A percentile compares a stretch with the other conserved stretches of the same genome.
Evolutionary conservation across 768 basidiomycete genomes (phyloP).

Genomic region (Lactarius sp.): DNA sequence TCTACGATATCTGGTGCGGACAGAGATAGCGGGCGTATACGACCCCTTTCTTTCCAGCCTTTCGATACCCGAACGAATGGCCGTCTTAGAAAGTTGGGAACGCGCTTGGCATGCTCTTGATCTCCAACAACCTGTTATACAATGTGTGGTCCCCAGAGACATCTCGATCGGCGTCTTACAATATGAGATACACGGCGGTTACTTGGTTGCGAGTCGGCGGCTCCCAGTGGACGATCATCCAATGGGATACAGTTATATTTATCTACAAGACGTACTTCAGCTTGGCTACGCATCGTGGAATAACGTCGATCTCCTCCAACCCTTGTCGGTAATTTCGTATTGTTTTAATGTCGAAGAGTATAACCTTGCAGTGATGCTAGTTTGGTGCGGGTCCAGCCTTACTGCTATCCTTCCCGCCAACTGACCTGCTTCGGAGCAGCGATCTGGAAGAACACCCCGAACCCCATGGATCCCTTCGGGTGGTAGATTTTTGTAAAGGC

Average conservation of each 20-base stretch:
- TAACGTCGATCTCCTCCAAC: slow-evolving; percentile 16
- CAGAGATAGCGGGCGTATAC: slow-evolving; percentile 13
- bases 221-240: slow-evolving; percentile 18
- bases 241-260: slow-evolving; percentile 16
- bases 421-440: slow-evolving; percentile 10
- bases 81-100: slow-evolving; percentile 16
- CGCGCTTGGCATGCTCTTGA: slow-evolving; percentile 13
- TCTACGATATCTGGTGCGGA: slow-evolving; percentile 18
- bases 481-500: slow-evolving; percentile 15
- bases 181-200: slow-evolving; percentile 19
- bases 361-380: slow-evolving; percentile 17
- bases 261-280: slow-evolving; percentile 11
- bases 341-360: slow-evolving; percentile 18
- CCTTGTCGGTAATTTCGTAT: slow-evolving; percentile 8
- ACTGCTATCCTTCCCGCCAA: too few relatives aligned
- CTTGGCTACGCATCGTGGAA: slow-evolving; percentile 7
- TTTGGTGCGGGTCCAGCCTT: slow-evolving; percentile 10
- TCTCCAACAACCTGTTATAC: slow-evolving; percentile 13
- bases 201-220: slow-evolving; percentile 15
- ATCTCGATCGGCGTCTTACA: slow-evolving; percentile 6
- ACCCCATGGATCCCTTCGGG: slow-evolving; percentile 5
- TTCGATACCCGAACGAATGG: slow-evolving; percentile 16
- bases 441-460: slow-evolving; percentile 11
- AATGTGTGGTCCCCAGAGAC: slow-evolving; percentile 15
- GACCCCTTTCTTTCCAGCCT: slow-evolving; percentile 14